Evolutionary conservation across 164 flowering plant genomes (phyloP), one percentile per base, ranked within the genome.

Genomic region (Kalanchoe fedtschenkoi): DNA sequence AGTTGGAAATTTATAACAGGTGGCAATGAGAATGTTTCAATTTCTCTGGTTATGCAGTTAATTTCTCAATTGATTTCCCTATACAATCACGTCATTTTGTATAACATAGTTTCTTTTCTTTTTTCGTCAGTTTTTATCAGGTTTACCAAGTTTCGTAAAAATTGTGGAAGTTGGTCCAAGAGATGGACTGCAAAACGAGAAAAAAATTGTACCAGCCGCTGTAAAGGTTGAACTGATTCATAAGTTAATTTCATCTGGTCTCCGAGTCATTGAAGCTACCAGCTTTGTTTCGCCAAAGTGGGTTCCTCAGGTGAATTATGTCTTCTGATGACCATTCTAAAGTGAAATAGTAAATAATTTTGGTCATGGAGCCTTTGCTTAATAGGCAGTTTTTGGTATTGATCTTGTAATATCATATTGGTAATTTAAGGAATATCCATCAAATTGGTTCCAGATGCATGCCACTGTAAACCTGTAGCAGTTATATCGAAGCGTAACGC

Each of bases 261-360:
- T 95, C 70, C 74, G 82, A 72, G 97, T 89, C 60, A 80, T 95
- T 62, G 99, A 95, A 73, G 95, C 96, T 17, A 91, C 99, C 57
- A 95, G 99, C 76, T 95, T 95, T 78, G 97, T 95, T 24, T 95
- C 97, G n/a, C 99, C 97, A 55, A 95, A 95, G 80, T 87, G 97
- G 99, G 96, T 95, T 62, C 99, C 99, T 59, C 99, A 95, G 96
- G 98, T 93, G 80, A 58, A 30, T 38, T 0, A 5, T 21, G 16
- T 9, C 19, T 51, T n/a, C 1, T 51, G 32, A 26, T 4, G 2
- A 10, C 32, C 3, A 9, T 51, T 51, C 4, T 47, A 22, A 47
- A 6, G 1, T 37, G 11, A 1, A 15, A 37, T 37, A n/a, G n/a
- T n/a, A n/a, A n/a, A n/a, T 37, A 44, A 44, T n/a, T 6, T n/a